Conservation (phyloP, 352 stramenopile species). For the Phytophthora podocarpi region DNA sequence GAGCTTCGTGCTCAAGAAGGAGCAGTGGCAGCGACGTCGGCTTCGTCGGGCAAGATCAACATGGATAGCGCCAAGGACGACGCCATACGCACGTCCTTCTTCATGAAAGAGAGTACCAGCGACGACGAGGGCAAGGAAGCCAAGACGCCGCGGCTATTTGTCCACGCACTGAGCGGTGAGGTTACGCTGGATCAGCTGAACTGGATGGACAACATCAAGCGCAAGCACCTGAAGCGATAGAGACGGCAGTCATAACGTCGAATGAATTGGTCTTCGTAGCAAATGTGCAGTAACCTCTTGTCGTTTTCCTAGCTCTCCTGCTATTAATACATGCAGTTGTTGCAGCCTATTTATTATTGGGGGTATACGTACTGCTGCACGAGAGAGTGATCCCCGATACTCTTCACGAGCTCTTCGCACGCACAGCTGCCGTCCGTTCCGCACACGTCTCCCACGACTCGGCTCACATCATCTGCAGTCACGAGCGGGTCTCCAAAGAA, state of each 20-base stretch:
- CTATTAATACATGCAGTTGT: too few relatives aligned
- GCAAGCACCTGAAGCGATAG: conserved; percentile 61
- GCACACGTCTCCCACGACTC: conserved; percentile 20
- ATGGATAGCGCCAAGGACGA: conserved; percentile 66
- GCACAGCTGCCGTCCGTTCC: conserved; percentile 4
- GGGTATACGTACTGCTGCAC: conserved; percentile 47
- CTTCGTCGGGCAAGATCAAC: conserved; percentile 75
- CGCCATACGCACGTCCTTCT: conserved; percentile 84
- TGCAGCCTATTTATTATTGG: too few relatives aligned
- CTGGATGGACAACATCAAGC: conserved; percentile 86
- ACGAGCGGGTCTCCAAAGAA: conserved; percentile 67
- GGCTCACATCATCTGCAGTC: conserved; percentile 31
- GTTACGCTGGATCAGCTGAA: conserved; percentile 65
- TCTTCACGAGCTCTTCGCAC: conserved; percentile 32
- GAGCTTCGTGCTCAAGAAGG: conserved; percentile 35
- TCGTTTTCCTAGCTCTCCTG: too few relatives aligned
- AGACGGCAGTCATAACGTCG: background rate
- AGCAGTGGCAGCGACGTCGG: background rate
- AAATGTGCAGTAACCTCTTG: too few relatives aligned
- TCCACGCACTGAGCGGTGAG: conserved; percentile 47
- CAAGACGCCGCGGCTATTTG: conserved; percentile 42
- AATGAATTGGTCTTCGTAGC: too few relatives aligned
- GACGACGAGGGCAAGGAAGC: conserved; percentile 9
- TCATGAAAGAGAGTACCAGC: conserved; percentile 42
- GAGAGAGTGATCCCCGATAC: conserved; percentile 40